These are phyloP conservation scores for Xylariaceae sp. DNA, from an alignment of 2,329 filamentous ascomycete genomes.

Conservation along the genomic window DNA sequence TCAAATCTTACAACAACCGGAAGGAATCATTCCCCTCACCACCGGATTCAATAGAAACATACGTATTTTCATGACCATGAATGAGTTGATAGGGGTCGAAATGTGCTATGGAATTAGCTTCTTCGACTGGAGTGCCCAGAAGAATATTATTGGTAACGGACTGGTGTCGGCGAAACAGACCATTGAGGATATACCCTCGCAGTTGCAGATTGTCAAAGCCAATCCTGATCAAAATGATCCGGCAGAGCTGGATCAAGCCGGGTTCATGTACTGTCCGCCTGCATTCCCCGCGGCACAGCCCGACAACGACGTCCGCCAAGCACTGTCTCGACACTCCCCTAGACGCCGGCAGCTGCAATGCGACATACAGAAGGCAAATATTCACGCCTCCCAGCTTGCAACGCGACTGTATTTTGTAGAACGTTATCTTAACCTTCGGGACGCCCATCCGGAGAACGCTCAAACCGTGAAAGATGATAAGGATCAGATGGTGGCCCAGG, in stretches of 20 bases:
- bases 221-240: conserved; percentile 34
- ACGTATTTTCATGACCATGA: conserved; percentile 75
- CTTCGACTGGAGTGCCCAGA: conserved; percentile 73
- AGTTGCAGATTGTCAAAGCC: conserved; percentile 53
- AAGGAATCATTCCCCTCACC: conserved; percentile 62
- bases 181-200: conserved; percentile 60
- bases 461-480: conserved; percentile 32
- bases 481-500: conserved; percentile 61
- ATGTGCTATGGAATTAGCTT: conserved; percentile 74
- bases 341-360: conserved; percentile 60
- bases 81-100: conserved; percentile 70
- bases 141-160: conserved; percentile 64
- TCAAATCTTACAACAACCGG: conserved; percentile 64
- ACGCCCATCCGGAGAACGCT: conserved; percentile 46
- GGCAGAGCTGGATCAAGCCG: conserved; percentile 36
- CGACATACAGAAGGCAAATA: conserved; percentile 89
- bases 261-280: conserved; percentile 49
- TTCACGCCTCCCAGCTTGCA: conserved; percentile 74
- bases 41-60: conserved; percentile 78
- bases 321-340: conserved; percentile 44
- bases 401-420: conserved; percentile 83
- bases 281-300: conserved; percentile 43
- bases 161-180: conserved; percentile 64
- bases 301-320: conserved; percentile 45
- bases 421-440: conserved; percentile 73